Evolutionary conservation across 352 stramenopile species (phyloP).

Genomic region (Phytopythium vexans): DNA sequence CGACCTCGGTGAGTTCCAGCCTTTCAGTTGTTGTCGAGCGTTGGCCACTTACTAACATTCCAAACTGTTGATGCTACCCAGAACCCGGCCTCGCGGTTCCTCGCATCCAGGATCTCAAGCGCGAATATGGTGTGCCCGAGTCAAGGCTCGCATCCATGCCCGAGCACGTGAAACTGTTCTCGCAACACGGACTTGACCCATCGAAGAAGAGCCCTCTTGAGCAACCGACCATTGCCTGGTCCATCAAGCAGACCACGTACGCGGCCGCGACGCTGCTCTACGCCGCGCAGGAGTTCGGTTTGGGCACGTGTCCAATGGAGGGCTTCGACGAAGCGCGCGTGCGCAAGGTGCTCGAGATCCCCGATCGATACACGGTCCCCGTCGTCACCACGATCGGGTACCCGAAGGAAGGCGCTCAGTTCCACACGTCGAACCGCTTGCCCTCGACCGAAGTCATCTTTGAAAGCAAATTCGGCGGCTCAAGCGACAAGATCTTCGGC

Average conservation of each 20-base stretch:
- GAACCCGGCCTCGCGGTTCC: slow-evolving; percentile 66
- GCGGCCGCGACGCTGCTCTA: slow-evolving; percentile 64
- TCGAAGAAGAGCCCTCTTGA: slow-evolving; percentile 35
- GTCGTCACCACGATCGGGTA: slow-evolving; percentile 66
- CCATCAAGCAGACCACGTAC: slow-evolving; percentile 71
- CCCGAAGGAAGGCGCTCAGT: slow-evolving; percentile 12
- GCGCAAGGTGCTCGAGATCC: slow-evolving; percentile 54
- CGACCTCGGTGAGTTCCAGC: slow-evolving; percentile 39
- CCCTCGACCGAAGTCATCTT: slow-evolving; percentile 76
- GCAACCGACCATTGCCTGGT: slow-evolving; percentile 60
- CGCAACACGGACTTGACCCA: slow-evolving; percentile 11
- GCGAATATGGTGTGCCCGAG: slow-evolving; percentile 42
- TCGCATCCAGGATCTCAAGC: slow-evolving; percentile 65
- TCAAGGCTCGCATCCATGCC: slow-evolving; percentile 47
- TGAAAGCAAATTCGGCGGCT: slow-evolving; percentile 76
- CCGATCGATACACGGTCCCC: slow-evolving; percentile 61
- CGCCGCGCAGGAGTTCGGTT: slow-evolving; percentile 49
- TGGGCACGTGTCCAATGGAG: slow-evolving; percentile 69
- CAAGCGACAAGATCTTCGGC: slow-evolving; percentile 52
- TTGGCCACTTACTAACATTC: too few relatives aligned
- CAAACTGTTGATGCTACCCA: slow-evolving; percentile 6
- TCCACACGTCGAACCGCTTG: slow-evolving; percentile 38
- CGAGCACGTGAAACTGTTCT: slow-evolving; percentile 49
- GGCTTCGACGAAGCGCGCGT: slow-evolving; percentile 53
- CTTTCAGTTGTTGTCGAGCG: too few relatives aligned